These are phyloP conservation scores for Euphrasia confusa DNA, from an alignment of 257 asterid genomes.

Conservation along the genomic window DNA sequence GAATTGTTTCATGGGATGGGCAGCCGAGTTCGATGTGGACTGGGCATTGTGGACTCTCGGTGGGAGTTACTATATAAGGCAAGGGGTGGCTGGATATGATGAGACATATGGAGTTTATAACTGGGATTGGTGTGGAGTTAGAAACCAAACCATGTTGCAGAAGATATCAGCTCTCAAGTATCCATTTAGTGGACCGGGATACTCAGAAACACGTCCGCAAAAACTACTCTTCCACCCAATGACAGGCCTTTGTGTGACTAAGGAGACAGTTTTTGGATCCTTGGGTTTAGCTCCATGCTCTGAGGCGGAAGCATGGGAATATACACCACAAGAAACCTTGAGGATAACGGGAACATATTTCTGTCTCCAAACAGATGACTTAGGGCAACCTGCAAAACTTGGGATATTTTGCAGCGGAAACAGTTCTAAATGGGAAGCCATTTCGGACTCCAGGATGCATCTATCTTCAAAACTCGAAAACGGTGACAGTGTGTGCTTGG, in stretches of 20 bases:
- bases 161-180: slow-evolving; percentile 66
- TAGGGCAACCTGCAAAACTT: slow-evolving; percentile 70
- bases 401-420: slow-evolving; percentile 43
- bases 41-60: slow-evolving; percentile 91
- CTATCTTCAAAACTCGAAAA: slow-evolving; percentile 59
- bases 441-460: slow-evolving; percentile 88
- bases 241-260: slow-evolving; percentile 69
- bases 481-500: slow-evolving; percentile 67
- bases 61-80: slow-evolving; percentile 75
- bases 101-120: slow-evolving; percentile 71
- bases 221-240: slow-evolving; percentile 71
- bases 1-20: slow-evolving; percentile 87
- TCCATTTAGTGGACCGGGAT: slow-evolving; percentile 78
- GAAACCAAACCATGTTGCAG: slow-evolving; percentile 55
- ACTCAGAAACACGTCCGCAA: slow-evolving; percentile 40
- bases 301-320: slow-evolving; percentile 66
- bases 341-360: slow-evolving; percentile 58
- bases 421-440: slow-evolving; percentile 67
- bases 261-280: slow-evolving; percentile 42
- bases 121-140: slow-evolving; percentile 68
- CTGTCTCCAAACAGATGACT: slow-evolving; percentile 60
- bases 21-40: slow-evolving; percentile 78
- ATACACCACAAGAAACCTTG: slow-evolving; percentile 46
- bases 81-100: slow-evolving; percentile 57
- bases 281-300: slow-evolving; percentile 76